Evolutionary conservation across 2,329 filamentous ascomycete species (phyloP), one percentile per base, ranked within the genome.

Genomic region (Exserohilum turcica): DNA sequence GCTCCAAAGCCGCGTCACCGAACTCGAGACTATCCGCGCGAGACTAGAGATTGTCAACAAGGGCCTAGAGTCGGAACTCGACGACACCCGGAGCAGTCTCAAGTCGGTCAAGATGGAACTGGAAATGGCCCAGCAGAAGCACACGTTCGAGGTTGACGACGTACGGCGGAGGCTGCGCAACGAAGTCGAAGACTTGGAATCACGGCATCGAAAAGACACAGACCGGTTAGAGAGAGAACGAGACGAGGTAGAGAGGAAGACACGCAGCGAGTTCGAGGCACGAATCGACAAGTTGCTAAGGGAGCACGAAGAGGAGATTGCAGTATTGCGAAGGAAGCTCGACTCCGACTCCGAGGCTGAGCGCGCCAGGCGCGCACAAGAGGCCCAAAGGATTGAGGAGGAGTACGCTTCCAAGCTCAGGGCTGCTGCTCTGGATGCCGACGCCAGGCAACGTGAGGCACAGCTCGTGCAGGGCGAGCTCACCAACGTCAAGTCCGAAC

Each of bases 331-430:
- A 64, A 80, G 84, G 47, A 83, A 83, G 39, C 80, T 89, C 53
- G 82, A 86, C 29, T 79, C 80, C 12, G 85, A 90, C 59, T 69
- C 92, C 5, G 86, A 91, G 28, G 84, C 88, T 40, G 86, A 92
- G 68, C 78, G 82, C 48, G 78, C 70, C 37, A 79, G 79, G 46
- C 80, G 83, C 52, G 74, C 82, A 16, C 81, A 80, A n/a, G 88
- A 91, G 62, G 77, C 90, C 2, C 82, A 86, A 54, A 84, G 89
- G n/a, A 66, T 91, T 6, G 82, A 84, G 47, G 78, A 78, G 4
- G 81, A 80, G 57, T 76, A 78, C 33, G 74, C 76, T 5, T 73
- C 82, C 21, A 81, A 82, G 54, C 79, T 89, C 56, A 82, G 86
- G 33, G 79, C 79, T n/a, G 64, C 70, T 91, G 13, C 86, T 90